phyloP scores from a whole-genome alignment of 2,329 filamentous ascomycete species.

The Ceratocystis huliohia region DNA sequence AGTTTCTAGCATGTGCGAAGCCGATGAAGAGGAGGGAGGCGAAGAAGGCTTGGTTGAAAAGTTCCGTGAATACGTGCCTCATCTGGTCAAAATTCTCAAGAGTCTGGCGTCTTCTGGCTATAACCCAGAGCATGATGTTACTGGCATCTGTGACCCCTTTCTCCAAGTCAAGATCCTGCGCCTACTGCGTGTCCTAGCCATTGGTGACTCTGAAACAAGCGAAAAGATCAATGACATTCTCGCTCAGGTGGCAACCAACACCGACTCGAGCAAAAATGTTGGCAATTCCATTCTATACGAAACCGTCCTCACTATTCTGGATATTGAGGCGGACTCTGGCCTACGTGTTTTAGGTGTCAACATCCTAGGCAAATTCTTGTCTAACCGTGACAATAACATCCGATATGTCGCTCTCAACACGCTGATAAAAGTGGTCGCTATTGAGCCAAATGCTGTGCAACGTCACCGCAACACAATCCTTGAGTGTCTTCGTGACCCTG shows the following conservation, averaged over 20 bases:
- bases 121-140: constrained; percentile 94
- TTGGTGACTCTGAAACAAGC: constrained; percentile 75
- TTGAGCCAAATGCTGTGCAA: constrained; percentile 95
- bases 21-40: constrained; percentile 83
- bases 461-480: constrained; percentile 94
- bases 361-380: constrained; percentile 92
- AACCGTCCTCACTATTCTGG: constrained; percentile 88
- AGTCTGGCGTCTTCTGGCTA: constrained; percentile 89
- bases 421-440: constrained; percentile 91
- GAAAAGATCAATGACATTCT: constrained; percentile 98
- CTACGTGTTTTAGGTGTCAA: constrained; percentile 91
- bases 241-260: constrained; percentile 94
- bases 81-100: constrained; percentile 81
- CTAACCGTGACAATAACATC: constrained; percentile 99
- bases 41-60: constrained; percentile 81
- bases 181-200: constrained; percentile 70
- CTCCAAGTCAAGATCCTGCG: constrained; percentile 91
- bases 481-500: constrained; percentile 88
- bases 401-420: constrained; percentile 96
- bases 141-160: constrained; percentile 94
- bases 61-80: constrained; percentile 75
- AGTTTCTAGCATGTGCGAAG: constrained; percentile 84
- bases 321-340: constrained; percentile 95
- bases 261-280: constrained; percentile 94
- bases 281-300: constrained; percentile 98